Conservation (phyloP, 352 stramenopile species). For the Phytophthora boehmeriae region DNA sequence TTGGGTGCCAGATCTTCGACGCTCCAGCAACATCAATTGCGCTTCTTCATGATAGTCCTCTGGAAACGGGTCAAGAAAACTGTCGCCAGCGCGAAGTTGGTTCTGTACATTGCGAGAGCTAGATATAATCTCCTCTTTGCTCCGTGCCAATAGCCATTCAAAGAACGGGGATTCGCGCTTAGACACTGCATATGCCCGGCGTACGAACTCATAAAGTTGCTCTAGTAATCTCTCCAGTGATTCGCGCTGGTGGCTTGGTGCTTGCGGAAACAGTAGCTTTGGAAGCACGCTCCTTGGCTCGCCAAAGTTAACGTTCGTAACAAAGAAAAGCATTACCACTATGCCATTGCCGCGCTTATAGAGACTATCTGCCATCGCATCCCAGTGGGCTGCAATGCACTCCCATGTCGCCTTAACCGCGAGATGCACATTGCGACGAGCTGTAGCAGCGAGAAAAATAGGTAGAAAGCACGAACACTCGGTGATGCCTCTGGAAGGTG, state of each 20-base stretch:
- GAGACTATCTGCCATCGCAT: conserved; percentile 50
- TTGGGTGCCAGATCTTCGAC: conserved; percentile 36
- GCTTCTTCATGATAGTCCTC: conserved; percentile 44
- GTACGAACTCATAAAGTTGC: conserved; percentile 49
- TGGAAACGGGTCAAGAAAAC: conserved; percentile 62
- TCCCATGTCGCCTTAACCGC: conserved; percentile 69
- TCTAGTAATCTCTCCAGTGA: conserved; percentile 44
- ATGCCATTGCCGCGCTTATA: conserved; percentile 56
- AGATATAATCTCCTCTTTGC: conserved; percentile 48
- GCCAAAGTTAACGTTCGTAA: conserved; percentile 66
- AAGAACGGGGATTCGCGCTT: conserved; percentile 58
- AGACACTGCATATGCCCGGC: conserved; percentile 36
- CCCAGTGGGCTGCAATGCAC: conserved; percentile 66
- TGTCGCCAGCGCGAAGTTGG: conserved; percentile 31
- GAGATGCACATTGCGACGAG: conserved; percentile 58
- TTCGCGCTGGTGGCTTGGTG: conserved; percentile 47
- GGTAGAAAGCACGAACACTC: conserved; percentile 65
- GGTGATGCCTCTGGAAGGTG: conserved; percentile 48
- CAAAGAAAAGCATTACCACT: conserved; percentile 66
- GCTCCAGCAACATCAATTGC: conserved; percentile 46
- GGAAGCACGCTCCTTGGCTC: conserved; percentile 48
- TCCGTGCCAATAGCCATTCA: conserved; percentile 57
- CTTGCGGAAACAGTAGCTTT: conserved; percentile 48
- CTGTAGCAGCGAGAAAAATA: conserved; percentile 63
- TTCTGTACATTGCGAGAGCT: conserved; percentile 44